These are phyloP conservation scores for Venturia aucupariae DNA, from an alignment of 2,329 filamentous ascomycete species.

Conservation along the genomic window DNA sequence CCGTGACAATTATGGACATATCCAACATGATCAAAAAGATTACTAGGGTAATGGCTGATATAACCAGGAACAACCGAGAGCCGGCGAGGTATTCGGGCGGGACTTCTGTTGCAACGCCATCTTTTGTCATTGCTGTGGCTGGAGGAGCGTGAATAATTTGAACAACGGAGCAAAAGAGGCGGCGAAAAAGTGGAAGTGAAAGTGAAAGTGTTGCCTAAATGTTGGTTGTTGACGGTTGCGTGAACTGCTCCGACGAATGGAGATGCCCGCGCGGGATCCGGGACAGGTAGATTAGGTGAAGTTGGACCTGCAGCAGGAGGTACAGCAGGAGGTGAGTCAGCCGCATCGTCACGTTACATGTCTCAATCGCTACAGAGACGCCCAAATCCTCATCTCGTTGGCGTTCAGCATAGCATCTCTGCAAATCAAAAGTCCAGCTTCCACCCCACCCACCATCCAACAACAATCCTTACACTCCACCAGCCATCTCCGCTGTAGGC, in stretches of 20 bases:
- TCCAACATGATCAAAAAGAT: conserved; percentile 22
- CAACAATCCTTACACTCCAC: too few relatives aligned
- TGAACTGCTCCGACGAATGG: too few relatives aligned
- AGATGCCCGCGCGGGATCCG: too few relatives aligned
- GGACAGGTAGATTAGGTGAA: not conserved
- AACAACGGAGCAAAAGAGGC: not conserved
- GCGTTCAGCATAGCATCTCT: too few relatives aligned
- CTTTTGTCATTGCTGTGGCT: not conserved
- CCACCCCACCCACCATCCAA: too few relatives aligned
- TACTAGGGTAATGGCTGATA: conserved; percentile 19
- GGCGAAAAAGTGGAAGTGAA: not conserved
- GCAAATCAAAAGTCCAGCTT: too few relatives aligned
- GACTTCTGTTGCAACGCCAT: not conserved
- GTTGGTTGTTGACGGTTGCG: not conserved
- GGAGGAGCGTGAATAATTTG: not conserved
- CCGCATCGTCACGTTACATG: too few relatives aligned
- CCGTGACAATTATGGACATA: conserved; percentile 23
- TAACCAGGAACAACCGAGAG: conserved; percentile 16
- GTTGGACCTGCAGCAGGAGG: not conserved
- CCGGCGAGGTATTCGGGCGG: conserved; percentile 3
- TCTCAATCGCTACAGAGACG: too few relatives aligned
- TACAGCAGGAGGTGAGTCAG: too few relatives aligned
- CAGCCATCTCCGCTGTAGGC: too few relatives aligned
- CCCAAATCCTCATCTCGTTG: too few relatives aligned
- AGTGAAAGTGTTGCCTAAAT: not conserved